Percentiles rank a stretch among this genome's conserved stretches.
phyloP scores from a whole-genome alignment of 73 alveolate species.

The Paramecium pentaurelia region DNA sequence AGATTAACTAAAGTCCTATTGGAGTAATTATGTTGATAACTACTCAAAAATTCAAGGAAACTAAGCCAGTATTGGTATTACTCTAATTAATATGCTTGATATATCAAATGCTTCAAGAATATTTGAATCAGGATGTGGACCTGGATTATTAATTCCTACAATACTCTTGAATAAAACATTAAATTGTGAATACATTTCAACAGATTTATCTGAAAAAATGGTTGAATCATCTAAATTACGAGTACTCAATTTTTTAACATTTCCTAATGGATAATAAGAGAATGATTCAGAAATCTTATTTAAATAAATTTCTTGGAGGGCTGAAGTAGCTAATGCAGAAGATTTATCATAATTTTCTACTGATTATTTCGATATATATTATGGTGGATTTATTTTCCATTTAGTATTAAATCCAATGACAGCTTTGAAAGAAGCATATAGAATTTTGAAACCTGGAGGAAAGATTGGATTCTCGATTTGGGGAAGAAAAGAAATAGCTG shows the following conservation, averaged over 20 bases:
- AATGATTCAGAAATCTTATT: background rate
- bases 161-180: background rate
- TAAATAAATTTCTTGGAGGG: background rate
- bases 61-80: background rate
- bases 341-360: background rate
- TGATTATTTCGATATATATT: conserved; percentile 11
- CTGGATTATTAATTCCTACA: background rate
- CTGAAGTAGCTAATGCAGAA: background rate
- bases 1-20: background rate
- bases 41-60: background rate
- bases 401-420: background rate
- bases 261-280: background rate
- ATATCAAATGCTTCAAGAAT: background rate
- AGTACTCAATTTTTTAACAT: background rate
- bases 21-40: conserved; percentile 11
- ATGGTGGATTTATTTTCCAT: background rate
- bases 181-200: background rate
- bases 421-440: background rate
- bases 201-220: background rate
- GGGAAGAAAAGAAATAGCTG: background rate
- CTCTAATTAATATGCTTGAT: background rate
- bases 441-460: background rate
- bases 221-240: background rate
- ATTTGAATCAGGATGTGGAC: conserved; percentile 40
- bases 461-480: background rate